These are phyloP conservation scores for Parsonsia alboflavescens DNA, from an alignment of 257 asterid species.

Conservation along the genomic window DNA sequence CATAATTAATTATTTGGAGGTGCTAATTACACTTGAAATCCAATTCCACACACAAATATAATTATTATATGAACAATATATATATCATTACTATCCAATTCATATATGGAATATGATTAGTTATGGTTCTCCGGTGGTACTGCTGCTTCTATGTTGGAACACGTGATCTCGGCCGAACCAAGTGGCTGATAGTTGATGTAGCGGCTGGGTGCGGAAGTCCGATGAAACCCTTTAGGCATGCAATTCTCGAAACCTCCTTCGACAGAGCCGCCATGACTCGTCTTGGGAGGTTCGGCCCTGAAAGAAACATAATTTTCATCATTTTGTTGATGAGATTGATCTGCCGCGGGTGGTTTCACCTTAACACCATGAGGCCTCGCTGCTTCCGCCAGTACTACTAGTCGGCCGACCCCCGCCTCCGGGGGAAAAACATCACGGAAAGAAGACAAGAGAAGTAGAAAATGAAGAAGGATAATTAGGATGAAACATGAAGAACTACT, in stretches of 20 bases:
- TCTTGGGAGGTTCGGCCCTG: conserved; percentile 17
- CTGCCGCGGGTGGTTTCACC: not conserved
- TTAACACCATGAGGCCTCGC: conserved; percentile 24
- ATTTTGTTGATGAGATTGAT: not conserved
- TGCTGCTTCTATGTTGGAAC: conserved; percentile 17
- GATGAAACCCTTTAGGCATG: conserved; percentile 56
- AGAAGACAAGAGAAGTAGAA: conserved; percentile 9
- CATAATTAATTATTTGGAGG: too few relatives aligned
- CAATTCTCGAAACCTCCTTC: conserved; percentile 45
- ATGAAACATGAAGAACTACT: not conserved
- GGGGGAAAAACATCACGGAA: not conserved
- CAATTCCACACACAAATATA: not conserved
- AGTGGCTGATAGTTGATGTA: conserved; percentile 48
- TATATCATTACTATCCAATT: not conserved
- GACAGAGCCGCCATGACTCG: not conserved
- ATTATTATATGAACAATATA: too few relatives aligned
- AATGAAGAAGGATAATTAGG: not conserved
- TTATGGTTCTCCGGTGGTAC: not conserved
- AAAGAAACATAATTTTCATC: conserved; percentile 22
- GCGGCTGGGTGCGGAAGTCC: conserved; percentile 63
- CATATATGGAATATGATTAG: conserved; percentile 33
- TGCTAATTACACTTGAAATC: not conserved
- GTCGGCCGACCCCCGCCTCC: not conserved
- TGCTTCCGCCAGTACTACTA: conserved; percentile 6
- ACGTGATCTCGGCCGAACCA: conserved; percentile 17